Evolutionary conservation across 1,284 basidiomycete genomes (phyloP), one percentile per base, ranked within the genome.

Genomic region (Ceratorhiza oryzae-sativae): DNA sequence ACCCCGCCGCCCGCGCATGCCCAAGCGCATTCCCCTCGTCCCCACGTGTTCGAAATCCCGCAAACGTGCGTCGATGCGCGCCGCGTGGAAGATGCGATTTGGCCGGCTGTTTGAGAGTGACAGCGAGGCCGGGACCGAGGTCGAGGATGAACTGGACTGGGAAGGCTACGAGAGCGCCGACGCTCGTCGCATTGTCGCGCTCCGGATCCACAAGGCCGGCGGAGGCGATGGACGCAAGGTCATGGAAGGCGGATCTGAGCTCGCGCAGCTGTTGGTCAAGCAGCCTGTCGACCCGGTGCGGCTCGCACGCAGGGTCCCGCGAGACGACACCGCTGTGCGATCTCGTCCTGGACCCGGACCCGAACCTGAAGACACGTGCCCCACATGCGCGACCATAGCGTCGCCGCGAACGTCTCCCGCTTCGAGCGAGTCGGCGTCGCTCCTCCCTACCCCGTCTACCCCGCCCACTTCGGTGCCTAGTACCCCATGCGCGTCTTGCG

Each of bases 111-210:
- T 71, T 36, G 62, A 67, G 62, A 67, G 62, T 20, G 62, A 67
- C 49, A 67, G 62, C 27, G 62, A 67, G 34, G 62, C 62, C 49
- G 62, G 62, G 32, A 67, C 62, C 27, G 62, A 67, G 62, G 62
- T 67, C 32, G 62, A 67, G n/a, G 62, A 67, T 49, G 62, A 67
- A 32, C 48, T 67, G 49, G 62, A 67, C 49, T 67, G 62, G 62
- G 62, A 67, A 32, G 62, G 62, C 6, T 67, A 67, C 49, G 62
- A 67, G 62, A 67, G 62, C 39, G 62, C 62, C 62, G 62, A 67
- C 32, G 62, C 62, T 18, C 62, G 62, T 5, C 30, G 62, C 34
- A 67, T 67, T 30, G 48, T 67, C 27, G 48, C 62, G 20, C 12
- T 67, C 30, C 62, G 62, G 15, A 67, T 67, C 15, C 62, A 53